Base-by-base conservation (phyloP, 1,284 basidiomycete genomes). In the Erythrobasidium hasegawianum region DNA sequence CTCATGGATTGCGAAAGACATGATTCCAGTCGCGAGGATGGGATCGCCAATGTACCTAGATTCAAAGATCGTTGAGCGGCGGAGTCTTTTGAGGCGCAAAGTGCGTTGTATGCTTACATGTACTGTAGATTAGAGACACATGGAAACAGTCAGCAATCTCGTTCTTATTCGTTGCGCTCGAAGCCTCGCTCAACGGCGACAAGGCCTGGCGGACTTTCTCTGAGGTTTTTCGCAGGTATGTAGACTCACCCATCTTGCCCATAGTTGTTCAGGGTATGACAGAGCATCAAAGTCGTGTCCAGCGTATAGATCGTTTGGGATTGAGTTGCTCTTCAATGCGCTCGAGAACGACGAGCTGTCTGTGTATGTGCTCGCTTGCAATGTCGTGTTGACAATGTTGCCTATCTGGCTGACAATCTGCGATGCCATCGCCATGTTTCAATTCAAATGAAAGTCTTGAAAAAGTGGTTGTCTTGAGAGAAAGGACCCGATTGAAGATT, bases 1-100 rank as follows among this genome's bases (percentile, higher is more conserved):
- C 83, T 97, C 94, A 78, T 97, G 95, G 71, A 97, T 77, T 40
- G 96, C 70, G 78, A 98, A 97, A 73, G 89, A 91, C 85, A 92
- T 87, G 69, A 98, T 80, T 69, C 95, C 74, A 0, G 95, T 98
- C 18, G 95, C 96, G 72, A 98, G 83, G 69, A 95, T 78, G 0
- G 94, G 93, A 81, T 70, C 86, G 75, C 74, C 77, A 75, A 71
- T 73, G 75, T 56, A 76, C 69, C 73, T 78, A 75, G 43, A 20
- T 14, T 14, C 0, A 41, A 39, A 74, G 76, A 49, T 72, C 65
- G 53, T 33, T 33, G 33, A 73, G 72, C 75, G 26, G 7, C n/a
- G 26, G 14, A 13, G 39, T 41, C 20, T 20, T 20, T 22, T 58
- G 38, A 22, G n/a, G n/a, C 22, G 18, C 26, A 29, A 27, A 24